phyloP scores from a whole-genome alignment of 192 early-diverging fungal genomes.

The Powellomyces hirtus region DNA sequence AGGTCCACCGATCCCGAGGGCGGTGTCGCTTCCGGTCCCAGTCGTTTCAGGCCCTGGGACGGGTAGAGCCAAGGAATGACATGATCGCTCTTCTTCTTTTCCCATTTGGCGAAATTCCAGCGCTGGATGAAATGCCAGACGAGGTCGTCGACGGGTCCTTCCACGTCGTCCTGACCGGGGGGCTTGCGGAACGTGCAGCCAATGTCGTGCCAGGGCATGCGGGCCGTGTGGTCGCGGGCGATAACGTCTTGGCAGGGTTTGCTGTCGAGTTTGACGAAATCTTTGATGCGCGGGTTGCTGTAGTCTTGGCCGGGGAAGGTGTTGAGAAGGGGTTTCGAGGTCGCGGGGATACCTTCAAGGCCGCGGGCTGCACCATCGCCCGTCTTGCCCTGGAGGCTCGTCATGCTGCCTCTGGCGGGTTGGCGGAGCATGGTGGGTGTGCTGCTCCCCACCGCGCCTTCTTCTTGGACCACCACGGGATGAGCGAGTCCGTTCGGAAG shows the following conservation, averaged over 20 bases:
- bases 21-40: background rate
- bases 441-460: background rate
- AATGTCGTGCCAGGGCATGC: conserved; percentile 92
- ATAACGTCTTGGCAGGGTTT: conserved; percentile 48
- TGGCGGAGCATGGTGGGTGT: background rate
- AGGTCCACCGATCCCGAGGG: background rate
- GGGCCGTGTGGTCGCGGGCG: conserved; percentile 39
- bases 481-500: background rate
- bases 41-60: conserved; percentile 5
- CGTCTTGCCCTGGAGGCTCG: background rate
- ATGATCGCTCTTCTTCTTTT: conserved; percentile 26
- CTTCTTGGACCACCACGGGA: background rate
- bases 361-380: background rate
- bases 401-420: background rate
- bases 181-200: conserved; percentile 63
- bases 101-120: conserved; percentile 82
- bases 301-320: conserved; percentile 63
- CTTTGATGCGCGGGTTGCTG: conserved; percentile 80
- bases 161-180: conserved; percentile 45
- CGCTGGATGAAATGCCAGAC: conserved; percentile 81
- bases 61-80: conserved; percentile 29
- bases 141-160: conserved; percentile 75
- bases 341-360: background rate
- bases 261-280: conserved; percentile 60
- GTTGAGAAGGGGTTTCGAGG: conserved; percentile 28